Evolutionary conservation across 805 yeast genomes (phyloP).

Genomic region (Maudiozyma turicensis): DNA sequence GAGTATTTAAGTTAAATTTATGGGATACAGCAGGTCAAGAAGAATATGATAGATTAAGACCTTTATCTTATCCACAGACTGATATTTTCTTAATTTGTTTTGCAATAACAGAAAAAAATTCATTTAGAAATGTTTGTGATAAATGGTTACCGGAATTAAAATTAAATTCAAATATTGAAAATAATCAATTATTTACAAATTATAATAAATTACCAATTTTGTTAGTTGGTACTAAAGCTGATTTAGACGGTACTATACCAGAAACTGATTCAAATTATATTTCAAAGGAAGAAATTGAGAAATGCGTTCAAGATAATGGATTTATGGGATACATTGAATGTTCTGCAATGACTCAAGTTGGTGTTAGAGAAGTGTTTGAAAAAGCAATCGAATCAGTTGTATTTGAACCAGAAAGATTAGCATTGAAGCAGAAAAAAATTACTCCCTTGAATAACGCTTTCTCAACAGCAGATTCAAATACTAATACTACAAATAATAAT

Average conservation of each 20-base stretch:
- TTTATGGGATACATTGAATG: constrained; percentile 76
- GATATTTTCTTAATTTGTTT: constrained; percentile 82
- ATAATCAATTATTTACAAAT: constrained; percentile 12
- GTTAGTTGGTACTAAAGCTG: constrained; percentile 82
- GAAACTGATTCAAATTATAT: constrained; percentile 58
- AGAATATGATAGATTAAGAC: constrained; percentile 83
- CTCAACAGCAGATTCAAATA: background rate
- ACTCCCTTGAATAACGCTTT: background rate
- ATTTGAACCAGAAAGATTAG: constrained; percentile 30
- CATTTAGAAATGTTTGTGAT: constrained; percentile 69
- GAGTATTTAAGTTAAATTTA: constrained; percentile 72
- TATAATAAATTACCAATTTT: constrained; percentile 38
- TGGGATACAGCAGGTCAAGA: constrained; percentile 98
- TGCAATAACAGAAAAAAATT: constrained; percentile 70
- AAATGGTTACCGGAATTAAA: constrained; percentile 83
- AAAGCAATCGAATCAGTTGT: constrained; percentile 66
- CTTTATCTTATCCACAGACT: constrained; percentile 85
- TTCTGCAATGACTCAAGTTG: constrained; percentile 82
- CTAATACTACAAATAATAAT: background rate
- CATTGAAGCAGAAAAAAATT: background rate
- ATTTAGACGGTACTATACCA: constrained; percentile 50
- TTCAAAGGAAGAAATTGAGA: constrained; percentile 48
- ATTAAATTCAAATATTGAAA: constrained; percentile 65
- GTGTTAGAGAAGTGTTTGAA: constrained; percentile 79
- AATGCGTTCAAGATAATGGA: constrained; percentile 60